Base-by-base conservation (phyloP, 495 filamentous ascomycete species). In the Neurospora sp. region DNA sequence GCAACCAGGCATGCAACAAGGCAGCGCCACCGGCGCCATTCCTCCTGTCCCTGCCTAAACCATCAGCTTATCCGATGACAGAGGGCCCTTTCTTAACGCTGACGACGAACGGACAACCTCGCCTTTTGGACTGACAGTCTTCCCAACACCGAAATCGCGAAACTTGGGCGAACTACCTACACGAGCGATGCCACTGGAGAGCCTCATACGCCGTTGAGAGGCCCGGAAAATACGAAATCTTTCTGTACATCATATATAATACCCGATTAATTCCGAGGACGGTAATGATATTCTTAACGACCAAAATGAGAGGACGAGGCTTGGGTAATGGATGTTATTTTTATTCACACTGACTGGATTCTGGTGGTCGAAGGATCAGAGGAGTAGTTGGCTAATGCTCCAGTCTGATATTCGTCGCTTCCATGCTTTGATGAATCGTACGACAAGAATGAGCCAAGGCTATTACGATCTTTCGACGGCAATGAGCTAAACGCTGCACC, bases 1-100 rank as follows among this genome's bases (percentile, higher is more conserved):
- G 3, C 83, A 85, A 3, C 73, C 80, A 10, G 76, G 78, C 69
- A 72, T 73, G 59, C 77, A 73, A 43, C 73, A 37, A 10, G 79
- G 79, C 37, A 81, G 79, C 71, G 73, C 77, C 69, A 84, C 83
- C 77, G 83, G 74, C 79, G 85, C 75, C 79, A 84, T 77, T 73
- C 83, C 77, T 80, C 88, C 75, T 80, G 81, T 74, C 70, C 84
- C 81, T 19, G 70, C 71, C 48, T 78, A 71, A 40, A 59, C n/a
- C 11, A 11, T 5, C 38, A 28, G 48, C 13, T 34, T 24, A 3
- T 45, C 39, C 21, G 21, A 39, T 42, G 11, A 45, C 8, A 11
- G 13, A 34, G n/a, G 17, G 70, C 31, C 21, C 15, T 71, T 31
- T 71, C 39, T 4, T 4, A 11, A 39, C 9, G 38, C 38, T 39